Evolutionary conservation across 2,329 filamentous ascomycete species (phyloP).

Genomic region (Nemania sp.): DNA sequence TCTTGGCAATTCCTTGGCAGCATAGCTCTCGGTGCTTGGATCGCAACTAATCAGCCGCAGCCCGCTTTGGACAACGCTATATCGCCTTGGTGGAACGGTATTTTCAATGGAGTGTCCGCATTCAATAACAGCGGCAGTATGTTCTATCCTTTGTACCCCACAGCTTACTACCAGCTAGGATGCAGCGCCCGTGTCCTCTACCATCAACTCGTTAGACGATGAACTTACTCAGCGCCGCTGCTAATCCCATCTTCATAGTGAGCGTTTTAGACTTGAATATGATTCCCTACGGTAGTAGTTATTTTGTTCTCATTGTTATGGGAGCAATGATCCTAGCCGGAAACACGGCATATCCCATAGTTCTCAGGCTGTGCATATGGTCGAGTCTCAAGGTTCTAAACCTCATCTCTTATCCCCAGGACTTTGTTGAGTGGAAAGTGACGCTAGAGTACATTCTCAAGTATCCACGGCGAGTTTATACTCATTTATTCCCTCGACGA

Average conservation of each 20-base stretch:
- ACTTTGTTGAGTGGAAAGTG: constrained; percentile 48
- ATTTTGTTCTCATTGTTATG: constrained; percentile 57
- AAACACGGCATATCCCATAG: constrained; percentile 67
- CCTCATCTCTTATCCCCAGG: constrained; percentile 42
- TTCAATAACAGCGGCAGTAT: constrained; percentile 70
- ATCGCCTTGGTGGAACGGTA: constrained; percentile 69
- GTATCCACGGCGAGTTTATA: constrained; percentile 62
- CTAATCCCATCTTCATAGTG: constrained; percentile 42
- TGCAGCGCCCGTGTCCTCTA: too few species aligned
- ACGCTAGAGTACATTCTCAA: constrained; percentile 58
- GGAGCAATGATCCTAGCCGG: constrained; percentile 64
- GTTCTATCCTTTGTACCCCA: neutral
- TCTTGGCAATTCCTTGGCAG: constrained; percentile 50
- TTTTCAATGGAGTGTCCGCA: constrained; percentile 68
- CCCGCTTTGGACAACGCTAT: constrained; percentile 58
- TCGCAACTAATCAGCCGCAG: constrained; percentile 54
- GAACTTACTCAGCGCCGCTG: too few species aligned
- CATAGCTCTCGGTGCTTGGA: constrained; percentile 59
- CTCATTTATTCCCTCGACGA: constrained; percentile 64
- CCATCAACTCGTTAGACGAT: too few species aligned
- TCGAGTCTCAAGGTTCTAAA: constrained; percentile 47
- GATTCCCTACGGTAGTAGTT: constrained; percentile 58
- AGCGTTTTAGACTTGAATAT: constrained; percentile 68
- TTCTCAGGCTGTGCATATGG: constrained; percentile 65
- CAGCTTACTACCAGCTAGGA: neutral